These are phyloP conservation scores for Curvularia sp. DNA, from an alignment of 2,329 filamentous ascomycete genomes.

Conservation along the genomic window DNA sequence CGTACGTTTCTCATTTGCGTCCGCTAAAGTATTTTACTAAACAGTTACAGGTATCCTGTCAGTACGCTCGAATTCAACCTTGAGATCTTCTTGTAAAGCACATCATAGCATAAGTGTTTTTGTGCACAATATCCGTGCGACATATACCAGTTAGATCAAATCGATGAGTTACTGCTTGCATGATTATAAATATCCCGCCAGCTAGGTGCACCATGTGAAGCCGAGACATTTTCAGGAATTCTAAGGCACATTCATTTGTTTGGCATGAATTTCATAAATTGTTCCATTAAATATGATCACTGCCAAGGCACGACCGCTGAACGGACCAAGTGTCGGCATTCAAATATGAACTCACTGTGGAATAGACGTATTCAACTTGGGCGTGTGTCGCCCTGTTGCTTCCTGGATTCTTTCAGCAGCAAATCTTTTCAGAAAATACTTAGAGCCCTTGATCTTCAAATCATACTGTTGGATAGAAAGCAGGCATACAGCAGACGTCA, in stretches of 20 bases:
- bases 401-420: neutral
- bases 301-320: neutral
- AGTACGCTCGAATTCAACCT: constrained; percentile 95
- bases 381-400: neutral
- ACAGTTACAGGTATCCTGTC: constrained; percentile 73
- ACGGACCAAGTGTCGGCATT: neutral
- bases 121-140: neutral
- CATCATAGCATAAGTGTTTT: neutral
- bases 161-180: neutral
- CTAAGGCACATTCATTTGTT: neutral
- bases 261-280: neutral
- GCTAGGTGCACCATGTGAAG: neutral
- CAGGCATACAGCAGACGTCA: neutral
- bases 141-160: constrained; percentile 1
- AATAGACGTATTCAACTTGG: neutral
- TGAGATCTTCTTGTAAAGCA: constrained; percentile 78
- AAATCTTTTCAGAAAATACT: neutral
- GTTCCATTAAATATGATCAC: neutral
- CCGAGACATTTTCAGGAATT: neutral
- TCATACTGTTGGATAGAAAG: neutral
- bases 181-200: neutral
- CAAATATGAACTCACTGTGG: neutral
- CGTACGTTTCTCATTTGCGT: constrained; percentile 57
- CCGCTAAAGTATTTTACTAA: constrained; percentile 23
- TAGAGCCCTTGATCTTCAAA: neutral